Base-by-base conservation (phyloP, 345 rosid genomes). In the Clarkia xantiana region DNA sequence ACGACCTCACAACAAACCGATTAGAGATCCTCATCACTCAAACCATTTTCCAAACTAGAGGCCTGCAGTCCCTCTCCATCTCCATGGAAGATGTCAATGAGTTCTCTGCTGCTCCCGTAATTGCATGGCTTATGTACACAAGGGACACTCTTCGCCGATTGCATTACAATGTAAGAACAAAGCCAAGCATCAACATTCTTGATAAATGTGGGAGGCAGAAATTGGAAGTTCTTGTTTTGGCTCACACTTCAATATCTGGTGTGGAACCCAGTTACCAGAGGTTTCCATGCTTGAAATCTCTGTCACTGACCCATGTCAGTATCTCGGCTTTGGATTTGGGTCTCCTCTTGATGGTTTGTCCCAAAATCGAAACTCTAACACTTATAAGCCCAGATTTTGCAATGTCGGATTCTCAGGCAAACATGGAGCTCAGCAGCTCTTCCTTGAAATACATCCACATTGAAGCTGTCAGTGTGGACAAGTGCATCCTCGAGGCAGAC, bases 91-190 rank as follows among this genome's bases (percentile, higher is more conserved):
- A 78, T 41, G 87, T 65, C 0, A 80, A 78, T 16, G 78, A 73
- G 63, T 83, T 91, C 58, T 76, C 87, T 0, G 96, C 93, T 41
- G 75, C 93, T 29, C 76, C 87, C 3, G 87, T 81, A 49, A 76
- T 81, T 16, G 93, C 98, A 17, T 91, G 96, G 96, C 86, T 91
- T 47, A 76, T 86, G 98, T 79, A 79, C 57, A 86, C 94, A 3
- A 68, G 87, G 57, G 93, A 83, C 57, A 77, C 83, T 14, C 66
- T 90, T 52, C 80, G 77, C 14, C 51, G 71, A n/a, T 60, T 91
- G 50, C 63, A 57, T 49, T 86, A 77, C 63, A 83, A 78, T 53
- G 93, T 83, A 15, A 70, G 76, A 39, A 83, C 96, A 0, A 71
- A 49, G 15, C 89, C 93, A 0, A 76, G 71, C 63, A 77, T 86